Evolutionary conservation across 2,329 filamentous ascomycete species (phyloP).

Genomic region (Colletotrichum agaves): DNA sequence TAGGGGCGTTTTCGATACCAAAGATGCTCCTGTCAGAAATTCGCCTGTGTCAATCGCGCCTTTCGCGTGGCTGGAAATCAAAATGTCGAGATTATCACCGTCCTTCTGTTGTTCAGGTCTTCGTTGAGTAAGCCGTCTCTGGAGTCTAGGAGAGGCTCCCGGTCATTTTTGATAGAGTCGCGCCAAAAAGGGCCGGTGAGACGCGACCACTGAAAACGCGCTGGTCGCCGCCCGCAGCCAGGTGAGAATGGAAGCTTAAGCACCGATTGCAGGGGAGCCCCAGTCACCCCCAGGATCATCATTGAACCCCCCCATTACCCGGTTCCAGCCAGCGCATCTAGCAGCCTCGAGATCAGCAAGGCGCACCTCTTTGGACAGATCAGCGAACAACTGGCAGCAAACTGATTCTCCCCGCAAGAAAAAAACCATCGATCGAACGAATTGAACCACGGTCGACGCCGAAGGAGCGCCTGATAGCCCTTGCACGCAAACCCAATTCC

Average conservation of each 20-base stretch:
- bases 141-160: conserved; percentile 9
- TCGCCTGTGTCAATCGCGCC: background rate
- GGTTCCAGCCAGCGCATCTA: conserved; percentile 4
- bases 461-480: background rate
- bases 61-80: background rate
- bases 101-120: background rate
- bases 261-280: conserved; percentile 30
- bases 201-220: conserved; percentile 39
- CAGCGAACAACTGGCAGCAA: background rate
- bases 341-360: conserved; percentile 26
- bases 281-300: conserved; percentile 15
- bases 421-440: background rate
- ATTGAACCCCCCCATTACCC: conserved; percentile 24
- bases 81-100: background rate
- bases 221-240: conserved; percentile 7
- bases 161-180: conserved; percentile 28
- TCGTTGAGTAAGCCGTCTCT: conserved; percentile 14
- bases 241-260: conserved; percentile 20
- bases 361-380: background rate
- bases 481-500: background rate
- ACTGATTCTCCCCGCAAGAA: no score
- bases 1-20: background rate
- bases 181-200: conserved; percentile 38
- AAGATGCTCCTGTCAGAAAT: background rate
- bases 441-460: background rate